Base-by-base conservation (phyloP, 148 eudicot species). In the Mesembryanthemum crystallinum region DNA sequence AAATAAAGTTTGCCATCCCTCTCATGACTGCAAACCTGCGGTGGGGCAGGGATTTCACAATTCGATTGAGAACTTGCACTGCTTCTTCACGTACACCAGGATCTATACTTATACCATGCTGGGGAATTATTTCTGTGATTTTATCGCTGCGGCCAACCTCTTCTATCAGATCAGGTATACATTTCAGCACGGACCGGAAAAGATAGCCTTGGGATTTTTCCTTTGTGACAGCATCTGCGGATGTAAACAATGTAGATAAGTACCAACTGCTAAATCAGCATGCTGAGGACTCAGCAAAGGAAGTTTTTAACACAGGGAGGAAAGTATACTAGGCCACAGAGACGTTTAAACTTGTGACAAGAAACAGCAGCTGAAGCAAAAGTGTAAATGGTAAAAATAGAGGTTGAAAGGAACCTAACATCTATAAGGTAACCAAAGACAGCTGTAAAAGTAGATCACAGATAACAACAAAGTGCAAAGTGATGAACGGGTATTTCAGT, bases 1-100 rank as follows among this genome's bases (percentile, higher is more conserved):
- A 75, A 67, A 92, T 91, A 82, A 95, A 95, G 79, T 91, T 95
- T 33, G 99, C 86, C 98, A 95, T 95, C 73, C 99, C 99, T 84
- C 88, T 90, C 96, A 92, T 91, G 80, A 92, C 99, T 28, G 99
- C 94, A 92, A 95, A 92, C 73, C 99, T 96, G 60, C 98, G 99
- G 73, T 95, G 97, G 33, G 99, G 99, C 73, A 92, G 91, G 73
- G 89, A 91, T 78, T 92, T 86, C 28, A 95, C 97, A 25, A 95
- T 95, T 69, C 99, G 89, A 77, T 95, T 95, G 49, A 95, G 89
- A 73, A 95, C 99, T 82, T 88, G 99, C 64, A 95, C 98, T 28
- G 98, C 99, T 86, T 95, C 99, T 82, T 95, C 97, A 66, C 99
- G 96, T 57, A 95, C 99, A 75, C 99, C 99, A 74, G 99, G 97